phyloP scores from a whole-genome alignment of 1,139 yeast genomes.

The Geotrichum phurueaensis region DNA sequence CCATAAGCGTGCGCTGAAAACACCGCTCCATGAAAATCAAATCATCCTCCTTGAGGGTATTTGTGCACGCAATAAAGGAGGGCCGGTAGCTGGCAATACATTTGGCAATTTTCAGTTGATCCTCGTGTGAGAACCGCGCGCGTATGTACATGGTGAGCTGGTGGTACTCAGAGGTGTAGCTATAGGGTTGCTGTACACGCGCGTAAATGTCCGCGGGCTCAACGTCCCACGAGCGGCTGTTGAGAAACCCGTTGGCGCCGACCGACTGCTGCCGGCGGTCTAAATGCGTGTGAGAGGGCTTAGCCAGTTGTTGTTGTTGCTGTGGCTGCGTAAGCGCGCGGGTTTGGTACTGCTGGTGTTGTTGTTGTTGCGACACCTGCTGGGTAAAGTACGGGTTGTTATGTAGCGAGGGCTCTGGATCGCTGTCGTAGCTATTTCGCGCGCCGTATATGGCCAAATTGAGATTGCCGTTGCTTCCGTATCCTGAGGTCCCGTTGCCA shows the following conservation, averaged over 20 bases:
- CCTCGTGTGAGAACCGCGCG: constrained; percentile 60
- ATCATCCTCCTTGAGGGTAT: constrained; percentile 82
- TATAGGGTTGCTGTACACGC: constrained; percentile 65
- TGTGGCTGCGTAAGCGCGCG: background rate
- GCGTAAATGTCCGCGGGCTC: constrained; percentile 78
- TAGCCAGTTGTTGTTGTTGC: background rate
- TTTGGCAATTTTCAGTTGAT: constrained; percentile 77
- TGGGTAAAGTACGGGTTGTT: background rate
- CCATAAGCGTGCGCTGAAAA: constrained; percentile 82
- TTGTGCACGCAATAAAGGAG: constrained; percentile 85
- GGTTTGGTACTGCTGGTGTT: background rate
- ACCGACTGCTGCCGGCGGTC: constrained; percentile 1
- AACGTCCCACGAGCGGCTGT: constrained; percentile 6
- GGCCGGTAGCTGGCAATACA: constrained; percentile 89
- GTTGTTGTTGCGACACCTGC: background rate
- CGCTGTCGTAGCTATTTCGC: background rate
- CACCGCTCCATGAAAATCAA: constrained; percentile 93
- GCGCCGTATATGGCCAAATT: background rate
- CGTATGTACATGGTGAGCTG: constrained; percentile 68
- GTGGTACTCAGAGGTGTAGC: constrained; percentile 89
- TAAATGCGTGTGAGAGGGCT: background rate
- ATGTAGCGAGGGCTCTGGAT: background rate
- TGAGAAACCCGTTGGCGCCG: constrained; percentile 3
- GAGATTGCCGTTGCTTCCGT: background rate
- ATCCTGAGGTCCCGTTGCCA: background rate